Conservation (phyloP, 2,329 filamentous ascomycete species). For the Fusarium guadeloupense region DNA sequence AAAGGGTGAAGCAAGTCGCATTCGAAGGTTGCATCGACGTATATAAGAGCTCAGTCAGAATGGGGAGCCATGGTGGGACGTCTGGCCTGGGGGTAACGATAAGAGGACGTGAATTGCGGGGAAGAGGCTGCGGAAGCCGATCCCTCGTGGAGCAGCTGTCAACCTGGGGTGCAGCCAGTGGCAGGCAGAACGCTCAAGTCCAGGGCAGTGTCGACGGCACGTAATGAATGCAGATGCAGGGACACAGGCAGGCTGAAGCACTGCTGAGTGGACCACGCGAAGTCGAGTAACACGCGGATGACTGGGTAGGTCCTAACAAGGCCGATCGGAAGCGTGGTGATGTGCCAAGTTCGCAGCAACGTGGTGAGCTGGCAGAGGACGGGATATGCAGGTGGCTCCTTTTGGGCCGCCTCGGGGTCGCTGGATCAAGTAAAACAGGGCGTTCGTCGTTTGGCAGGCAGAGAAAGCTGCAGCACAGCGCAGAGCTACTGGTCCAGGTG, state of each 20-base stretch:
- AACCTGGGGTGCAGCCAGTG: conserved; percentile 41
- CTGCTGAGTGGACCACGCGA: conserved; percentile 36
- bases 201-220: conserved; percentile 32
- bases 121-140: conserved; percentile 41
- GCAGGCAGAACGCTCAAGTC: conserved; percentile 24
- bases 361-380: conserved; percentile 46
- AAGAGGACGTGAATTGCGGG: conserved; percentile 39
- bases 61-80: conserved; percentile 49
- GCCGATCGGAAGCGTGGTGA: conserved; percentile 42
- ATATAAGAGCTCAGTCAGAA: conserved; percentile 49
- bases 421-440: conserved; percentile 38
- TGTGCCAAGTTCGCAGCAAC: conserved; percentile 43
- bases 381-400: conserved; percentile 49
- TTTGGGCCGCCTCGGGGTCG: conserved; percentile 42
- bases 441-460: conserved; percentile 35
- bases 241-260: conserved; percentile 35
- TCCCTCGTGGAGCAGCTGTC: conserved; percentile 39
- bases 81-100: conserved; percentile 41
- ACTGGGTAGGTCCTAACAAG: conserved; percentile 37
- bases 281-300: conserved; percentile 28
- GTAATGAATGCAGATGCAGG: conserved; percentile 44
- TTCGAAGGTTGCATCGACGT: conserved; percentile 49
- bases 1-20: conserved; percentile 38
- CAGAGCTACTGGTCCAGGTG: conserved; percentile 32
- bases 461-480: conserved; percentile 42